Percentiles rank a stretch among this genome's conserved stretches.
Evolutionary conservation across 2,329 filamentous ascomycete genomes (phyloP).

Genomic region (Monilinia polystroma): DNA sequence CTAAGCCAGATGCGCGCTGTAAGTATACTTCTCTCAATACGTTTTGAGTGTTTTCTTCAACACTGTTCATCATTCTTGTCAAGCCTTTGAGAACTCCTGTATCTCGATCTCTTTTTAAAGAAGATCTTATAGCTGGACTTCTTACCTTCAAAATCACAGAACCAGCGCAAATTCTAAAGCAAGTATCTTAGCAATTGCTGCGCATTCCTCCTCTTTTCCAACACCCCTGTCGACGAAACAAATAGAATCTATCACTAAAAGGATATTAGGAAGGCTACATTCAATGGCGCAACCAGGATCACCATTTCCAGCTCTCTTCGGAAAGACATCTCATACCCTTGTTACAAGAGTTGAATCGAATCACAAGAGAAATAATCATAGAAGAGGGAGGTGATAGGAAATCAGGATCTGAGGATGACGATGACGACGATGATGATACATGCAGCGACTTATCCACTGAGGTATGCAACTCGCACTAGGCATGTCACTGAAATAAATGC

Average conservation of each 20-base stretch:
- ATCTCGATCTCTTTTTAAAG: background rate
- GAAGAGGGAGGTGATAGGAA: conserved; percentile 7
- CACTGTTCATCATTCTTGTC: background rate
- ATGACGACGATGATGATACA: conserved; percentile 11
- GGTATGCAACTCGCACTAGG: background rate
- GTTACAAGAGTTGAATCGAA: conserved; percentile 8
- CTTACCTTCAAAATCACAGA: background rate
- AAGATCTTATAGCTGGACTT: too few relatives aligned
- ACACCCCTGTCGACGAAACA: background rate
- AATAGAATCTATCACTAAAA: background rate
- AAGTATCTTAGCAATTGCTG: too few relatives aligned
- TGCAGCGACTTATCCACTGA: conserved; percentile 8
- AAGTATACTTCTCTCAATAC: background rate
- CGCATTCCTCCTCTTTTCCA: background rate
- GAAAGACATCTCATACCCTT: conserved; percentile 14
- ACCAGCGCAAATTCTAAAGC: background rate
- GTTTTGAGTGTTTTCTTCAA: background rate
- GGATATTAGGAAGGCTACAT: conserved; percentile 18
- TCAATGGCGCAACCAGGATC: conserved; percentile 19
- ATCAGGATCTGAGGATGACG: conserved; percentile 1
- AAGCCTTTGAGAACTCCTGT: background rate
- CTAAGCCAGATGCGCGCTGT: conserved; percentile 8
- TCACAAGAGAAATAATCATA: conserved; percentile 11
- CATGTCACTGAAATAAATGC: background rate
- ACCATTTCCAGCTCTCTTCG: conserved; percentile 11